phyloP scores from a whole-genome alignment of 495 filamentous ascomycete species.

The Sordaria brevicollis region DNA sequence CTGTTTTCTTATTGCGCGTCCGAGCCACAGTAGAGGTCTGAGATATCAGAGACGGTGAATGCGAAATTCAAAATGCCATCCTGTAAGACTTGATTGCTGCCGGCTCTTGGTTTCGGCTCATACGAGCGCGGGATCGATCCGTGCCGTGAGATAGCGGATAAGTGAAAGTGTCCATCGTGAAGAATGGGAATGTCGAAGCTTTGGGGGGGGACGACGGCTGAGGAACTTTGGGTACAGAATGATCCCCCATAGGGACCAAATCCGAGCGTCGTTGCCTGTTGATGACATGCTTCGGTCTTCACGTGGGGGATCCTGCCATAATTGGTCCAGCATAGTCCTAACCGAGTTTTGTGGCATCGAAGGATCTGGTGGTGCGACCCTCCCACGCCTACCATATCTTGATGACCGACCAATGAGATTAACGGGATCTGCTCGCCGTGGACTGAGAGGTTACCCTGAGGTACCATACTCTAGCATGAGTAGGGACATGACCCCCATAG shows the following conservation, averaged over 20 bases:
- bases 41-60: not conserved
- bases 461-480: not conserved
- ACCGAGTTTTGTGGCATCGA: not conserved
- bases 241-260: not conserved
- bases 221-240: not conserved
- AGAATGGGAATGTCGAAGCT: not conserved
- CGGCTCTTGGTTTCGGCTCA: not conserved
- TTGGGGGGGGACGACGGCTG: not conserved
- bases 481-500: not conserved
- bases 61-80: not conserved
- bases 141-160: not conserved
- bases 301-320: not conserved
- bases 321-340: not conserved
- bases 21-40: not conserved
- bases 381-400: not conserved
- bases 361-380: not conserved
- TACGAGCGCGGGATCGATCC: not conserved
- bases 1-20: not conserved
- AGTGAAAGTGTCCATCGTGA: not conserved
- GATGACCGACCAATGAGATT: not conserved
- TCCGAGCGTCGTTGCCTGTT: not conserved
- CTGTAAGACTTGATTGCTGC: not conserved
- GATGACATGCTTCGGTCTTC: not conserved
- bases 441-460: not conserved
- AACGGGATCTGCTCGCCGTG: not conserved